These are phyloP conservation scores for Fusarium algeriense DNA, from an alignment of 2,329 filamentous ascomycete genomes.

Conservation along the genomic window DNA sequence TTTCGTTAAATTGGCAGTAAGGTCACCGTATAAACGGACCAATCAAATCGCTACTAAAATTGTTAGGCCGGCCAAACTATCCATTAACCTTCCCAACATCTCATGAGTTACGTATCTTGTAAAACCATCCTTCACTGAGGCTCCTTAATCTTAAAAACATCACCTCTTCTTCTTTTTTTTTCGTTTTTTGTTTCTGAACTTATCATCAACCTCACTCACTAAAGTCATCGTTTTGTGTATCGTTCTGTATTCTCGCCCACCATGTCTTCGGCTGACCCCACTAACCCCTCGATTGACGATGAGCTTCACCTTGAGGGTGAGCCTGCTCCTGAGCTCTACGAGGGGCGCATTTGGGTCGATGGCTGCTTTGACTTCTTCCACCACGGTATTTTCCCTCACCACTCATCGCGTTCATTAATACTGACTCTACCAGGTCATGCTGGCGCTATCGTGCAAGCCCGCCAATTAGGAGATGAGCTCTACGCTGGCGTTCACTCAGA, in stretches of 20 bases:
- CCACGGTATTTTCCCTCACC: conserved; percentile 72
- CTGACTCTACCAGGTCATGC: conserved; percentile 78
- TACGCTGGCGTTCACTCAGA: conserved; percentile 96
- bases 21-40: conserved; percentile 9
- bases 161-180: conserved; percentile 10
- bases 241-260: background rate
- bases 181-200: background rate
- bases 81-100: conserved; percentile 28
- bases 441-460: conserved; percentile 95
- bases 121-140: background rate
- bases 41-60: conserved; percentile 31
- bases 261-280: conserved; percentile 42
- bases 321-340: conserved; percentile 66
- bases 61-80: conserved; percentile 24
- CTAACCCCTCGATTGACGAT: conserved; percentile 41
- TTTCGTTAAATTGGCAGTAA: background rate
- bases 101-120: conserved; percentile 28
- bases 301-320: conserved; percentile 55
- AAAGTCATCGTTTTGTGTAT: background rate
- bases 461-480: conserved; percentile 88
- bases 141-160: conserved; percentile 24
- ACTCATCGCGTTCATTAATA: background rate
- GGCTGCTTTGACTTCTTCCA: conserved; percentile 99
- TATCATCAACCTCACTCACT: background rate
- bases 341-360: conserved; percentile 94